Evolutionary conservation across 331 rosid species (phyloP), one percentile per base, ranked within the genome.

Genomic region (Quercus lobata): DNA sequence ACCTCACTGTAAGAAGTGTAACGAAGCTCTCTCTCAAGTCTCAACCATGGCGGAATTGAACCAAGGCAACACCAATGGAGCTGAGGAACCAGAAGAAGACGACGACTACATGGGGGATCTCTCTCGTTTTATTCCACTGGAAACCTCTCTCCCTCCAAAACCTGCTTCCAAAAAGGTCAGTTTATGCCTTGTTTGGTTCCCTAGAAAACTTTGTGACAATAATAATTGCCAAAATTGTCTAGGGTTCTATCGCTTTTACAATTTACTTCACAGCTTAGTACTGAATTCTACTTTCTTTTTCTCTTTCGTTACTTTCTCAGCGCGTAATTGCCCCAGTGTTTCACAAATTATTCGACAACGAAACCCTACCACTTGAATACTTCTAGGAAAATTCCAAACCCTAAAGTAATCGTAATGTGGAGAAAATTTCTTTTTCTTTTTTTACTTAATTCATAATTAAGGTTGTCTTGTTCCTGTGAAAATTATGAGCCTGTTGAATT

Each of bases 91-190:
- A 22, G 86, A 81, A 18, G 90, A 86, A 62, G 88, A 62, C 49
- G 91, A 82, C 72, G 88, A 91, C 75, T 95, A 95, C 83, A 91
- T 95, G 99, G 98, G 88, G 4, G 93, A 91, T 79, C 92, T 93
- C 82, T 91, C 98, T 72, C 86, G 29, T 18, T 91, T 95, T 72
- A 86, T 93, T 72, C 91, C 96, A 71, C 78, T 84, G 19, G 91
- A 91, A 25, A 69, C 80, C 44, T 5, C 79, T 12, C 14, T 46
- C 15, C 78, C 90, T 83, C 84, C 93, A 14, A 81, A 75, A 17
- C 15, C 89, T 62, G 32, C 73, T 2, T 69, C 88, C 52, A 80
- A 74, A 80, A 90, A 76, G 93, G 97, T 90, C 49, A 68, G 56
- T 17, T 2, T 2, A 58, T 68, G 57, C 62, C n/a, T 4, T 54